Evolutionary conservation across 176 grass and related monocot genomes (phyloP).

Genomic region (Juncus inflexus): DNA sequence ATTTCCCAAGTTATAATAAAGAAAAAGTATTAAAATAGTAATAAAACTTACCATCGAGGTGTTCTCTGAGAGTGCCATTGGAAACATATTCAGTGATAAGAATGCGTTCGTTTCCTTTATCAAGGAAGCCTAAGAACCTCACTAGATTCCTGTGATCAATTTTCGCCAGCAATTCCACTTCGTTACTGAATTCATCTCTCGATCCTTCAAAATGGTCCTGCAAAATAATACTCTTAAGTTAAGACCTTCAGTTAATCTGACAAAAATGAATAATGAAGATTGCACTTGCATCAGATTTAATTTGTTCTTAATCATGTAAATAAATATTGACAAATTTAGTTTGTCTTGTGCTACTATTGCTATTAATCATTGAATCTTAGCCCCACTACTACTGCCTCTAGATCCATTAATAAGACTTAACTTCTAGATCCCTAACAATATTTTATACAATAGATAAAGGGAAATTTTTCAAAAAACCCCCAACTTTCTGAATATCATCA

Average conservation of each 20-base stretch:
- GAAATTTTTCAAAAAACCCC: too few species aligned
- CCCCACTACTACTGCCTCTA: too few species aligned
- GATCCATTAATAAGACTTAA: too few species aligned
- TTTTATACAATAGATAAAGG: too few species aligned
- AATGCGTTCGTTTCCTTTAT: constrained; percentile 96
- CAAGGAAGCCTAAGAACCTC: constrained; percentile 76
- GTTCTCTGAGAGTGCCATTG: constrained; percentile 96
- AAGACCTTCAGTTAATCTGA: constrained; percentile 20
- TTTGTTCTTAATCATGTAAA: too few species aligned
- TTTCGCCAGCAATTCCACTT: constrained; percentile 91
- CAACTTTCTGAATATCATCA: too few species aligned
- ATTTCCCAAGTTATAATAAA: too few species aligned
- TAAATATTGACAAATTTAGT: too few species aligned
- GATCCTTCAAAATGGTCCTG: constrained; percentile 81
- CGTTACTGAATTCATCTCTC: constrained; percentile 87
- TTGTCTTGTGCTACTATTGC: too few species aligned
- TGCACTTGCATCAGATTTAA: too few species aligned
- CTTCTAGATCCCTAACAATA: too few species aligned
- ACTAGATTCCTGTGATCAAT: constrained; percentile 98
- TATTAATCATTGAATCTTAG: too few species aligned
- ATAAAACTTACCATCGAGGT: constrained; percentile 75
- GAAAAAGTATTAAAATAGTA: neutral
- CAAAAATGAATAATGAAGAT: neutral
- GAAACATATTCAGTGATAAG: constrained; percentile 91
- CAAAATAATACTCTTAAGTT: neutral